Percentiles rank a stretch among this genome's conserved stretches.
Conservation (phyloP, 768 basidiomycete genomes). For the Boletus rex-veris region DNA sequence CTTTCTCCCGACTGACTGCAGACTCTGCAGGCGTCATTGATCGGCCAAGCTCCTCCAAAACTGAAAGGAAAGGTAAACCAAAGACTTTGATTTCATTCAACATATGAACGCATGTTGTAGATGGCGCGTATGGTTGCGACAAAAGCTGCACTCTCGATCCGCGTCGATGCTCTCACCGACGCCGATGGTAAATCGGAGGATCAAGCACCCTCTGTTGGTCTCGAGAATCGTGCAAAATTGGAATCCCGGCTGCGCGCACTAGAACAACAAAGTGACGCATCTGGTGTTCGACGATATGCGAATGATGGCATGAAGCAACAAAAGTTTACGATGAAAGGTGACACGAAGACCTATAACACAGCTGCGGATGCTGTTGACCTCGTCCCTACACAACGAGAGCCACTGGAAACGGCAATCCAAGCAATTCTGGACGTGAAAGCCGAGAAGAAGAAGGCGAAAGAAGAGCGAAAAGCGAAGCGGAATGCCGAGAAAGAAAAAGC, state of each 20-base stretch:
- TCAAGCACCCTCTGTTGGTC: constrained; percentile 78
- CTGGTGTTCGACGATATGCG: constrained; percentile 64
- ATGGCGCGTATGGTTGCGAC: constrained; percentile 99
- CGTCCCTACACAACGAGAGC: constrained; percentile 81
- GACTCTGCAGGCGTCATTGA: constrained; percentile 72
- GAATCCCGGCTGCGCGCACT: constrained; percentile 90
- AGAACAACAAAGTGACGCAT: constrained; percentile 76
- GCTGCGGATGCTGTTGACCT: constrained; percentile 80
- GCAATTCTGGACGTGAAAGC: constrained; percentile 80
- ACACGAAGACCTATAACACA: constrained; percentile 80
- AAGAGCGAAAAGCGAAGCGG: constrained; percentile 72
- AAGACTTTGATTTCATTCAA: background rate
- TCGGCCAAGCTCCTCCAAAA: constrained; percentile 96
- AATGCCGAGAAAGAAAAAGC: constrained; percentile 50
- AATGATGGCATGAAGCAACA: constrained; percentile 65
- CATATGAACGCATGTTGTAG: constrained; percentile 33
- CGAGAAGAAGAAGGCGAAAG: constrained; percentile 79
- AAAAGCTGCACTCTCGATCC: constrained; percentile 94
- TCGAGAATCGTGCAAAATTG: constrained; percentile 92
- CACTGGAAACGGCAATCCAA: constrained; percentile 72
- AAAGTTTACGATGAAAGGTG: constrained; percentile 78
- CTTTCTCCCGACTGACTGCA: constrained; percentile 3
- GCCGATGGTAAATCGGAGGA: constrained; percentile 85
- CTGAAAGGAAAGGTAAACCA: constrained; percentile 86
- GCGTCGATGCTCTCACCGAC: constrained; percentile 95